Percentiles rank a stretch among this genome's conserved stretches.
phyloP scores from a whole-genome alignment of 768 basidiomycete species.

The Mycena galopus region DNA sequence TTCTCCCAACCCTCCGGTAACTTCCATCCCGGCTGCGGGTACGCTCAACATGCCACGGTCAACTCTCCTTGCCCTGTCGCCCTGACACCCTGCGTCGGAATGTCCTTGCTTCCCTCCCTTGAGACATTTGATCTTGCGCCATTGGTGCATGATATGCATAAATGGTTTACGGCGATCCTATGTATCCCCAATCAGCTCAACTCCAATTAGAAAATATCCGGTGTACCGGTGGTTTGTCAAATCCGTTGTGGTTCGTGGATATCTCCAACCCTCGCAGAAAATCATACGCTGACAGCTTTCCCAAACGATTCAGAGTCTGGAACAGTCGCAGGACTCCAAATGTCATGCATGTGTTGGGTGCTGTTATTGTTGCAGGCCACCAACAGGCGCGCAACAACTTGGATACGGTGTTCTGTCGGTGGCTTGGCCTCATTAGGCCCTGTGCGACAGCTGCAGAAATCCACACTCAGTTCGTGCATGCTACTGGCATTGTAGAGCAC shows the following conservation, averaged over 20 bases:
- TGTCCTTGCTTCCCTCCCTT: constrained; percentile 27
- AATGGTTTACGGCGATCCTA: constrained; percentile 30
- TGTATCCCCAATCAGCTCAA: no score
- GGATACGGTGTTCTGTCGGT: background rate
- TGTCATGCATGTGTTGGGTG: constrained; percentile 23
- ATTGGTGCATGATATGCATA: constrained; percentile 29
- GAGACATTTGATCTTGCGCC: constrained; percentile 19
- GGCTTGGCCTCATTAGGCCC: no score
- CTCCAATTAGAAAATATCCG: no score
- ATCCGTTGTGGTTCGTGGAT: no score
- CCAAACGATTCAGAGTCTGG: constrained; percentile 22
- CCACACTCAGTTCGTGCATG: constrained; percentile 24
- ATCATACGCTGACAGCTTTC: no score
- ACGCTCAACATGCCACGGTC: constrained; percentile 30
- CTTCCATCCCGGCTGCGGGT: constrained; percentile 29
- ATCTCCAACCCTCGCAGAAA: no score
- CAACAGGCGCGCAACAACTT: constrained; percentile 29
- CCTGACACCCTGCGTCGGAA: background rate
- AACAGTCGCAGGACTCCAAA: constrained; percentile 24
- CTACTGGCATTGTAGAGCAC: constrained; percentile 20
- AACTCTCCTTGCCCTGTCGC: background rate
- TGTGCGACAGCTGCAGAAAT: constrained; percentile 9
- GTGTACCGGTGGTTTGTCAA: no score
- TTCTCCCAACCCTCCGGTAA: constrained; percentile 28
- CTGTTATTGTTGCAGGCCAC: constrained; percentile 18